Percentiles rank a stretch among this genome's conserved stretches.
Conservation (phyloP, 176 grass and related monocot species). For the Aegilops speltoides region DNA sequence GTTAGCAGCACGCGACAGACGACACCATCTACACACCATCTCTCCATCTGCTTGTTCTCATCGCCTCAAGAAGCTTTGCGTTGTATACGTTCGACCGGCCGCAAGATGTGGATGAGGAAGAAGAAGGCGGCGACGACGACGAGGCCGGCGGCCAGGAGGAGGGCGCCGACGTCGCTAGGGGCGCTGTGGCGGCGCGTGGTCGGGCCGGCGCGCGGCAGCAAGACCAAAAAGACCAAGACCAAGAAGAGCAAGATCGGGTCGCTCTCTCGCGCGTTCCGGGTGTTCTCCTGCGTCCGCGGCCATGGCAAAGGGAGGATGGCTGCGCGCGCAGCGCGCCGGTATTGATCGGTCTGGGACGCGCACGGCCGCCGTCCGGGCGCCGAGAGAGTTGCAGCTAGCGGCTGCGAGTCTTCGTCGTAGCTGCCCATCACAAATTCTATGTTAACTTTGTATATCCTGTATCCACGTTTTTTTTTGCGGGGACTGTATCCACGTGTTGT, state of each 20-base stretch:
- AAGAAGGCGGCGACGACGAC: conserved; percentile 10
- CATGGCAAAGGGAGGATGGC: background rate
- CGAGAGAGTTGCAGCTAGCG: background rate
- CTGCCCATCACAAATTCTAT: background rate
- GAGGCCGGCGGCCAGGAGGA: background rate
- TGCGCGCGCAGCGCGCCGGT: background rate
- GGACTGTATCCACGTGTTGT: background rate
- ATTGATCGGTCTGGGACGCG: background rate
- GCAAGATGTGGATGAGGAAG: conserved; percentile 25
- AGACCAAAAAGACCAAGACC: background rate
- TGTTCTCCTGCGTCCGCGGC: conserved; percentile 12
- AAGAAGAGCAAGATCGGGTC: background rate
- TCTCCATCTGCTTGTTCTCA: background rate
- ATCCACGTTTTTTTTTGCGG: too few species aligned
- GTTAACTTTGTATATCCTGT: background rate
- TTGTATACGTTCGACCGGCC: background rate
- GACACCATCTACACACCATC: background rate
- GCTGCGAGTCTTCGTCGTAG: background rate
- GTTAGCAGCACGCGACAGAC: background rate
- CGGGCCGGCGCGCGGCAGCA: background rate
- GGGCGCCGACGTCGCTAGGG: conserved; percentile 11
- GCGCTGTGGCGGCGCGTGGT: conserved; percentile 35
- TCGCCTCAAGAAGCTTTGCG: background rate
- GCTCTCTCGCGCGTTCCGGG: conserved; percentile 21
- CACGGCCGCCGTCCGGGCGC: background rate